Percentiles rank a stretch among this genome's conserved stretches.
Conservation (phyloP, 202 grass and related monocot genomes). For the Setaria viridis region DNA sequence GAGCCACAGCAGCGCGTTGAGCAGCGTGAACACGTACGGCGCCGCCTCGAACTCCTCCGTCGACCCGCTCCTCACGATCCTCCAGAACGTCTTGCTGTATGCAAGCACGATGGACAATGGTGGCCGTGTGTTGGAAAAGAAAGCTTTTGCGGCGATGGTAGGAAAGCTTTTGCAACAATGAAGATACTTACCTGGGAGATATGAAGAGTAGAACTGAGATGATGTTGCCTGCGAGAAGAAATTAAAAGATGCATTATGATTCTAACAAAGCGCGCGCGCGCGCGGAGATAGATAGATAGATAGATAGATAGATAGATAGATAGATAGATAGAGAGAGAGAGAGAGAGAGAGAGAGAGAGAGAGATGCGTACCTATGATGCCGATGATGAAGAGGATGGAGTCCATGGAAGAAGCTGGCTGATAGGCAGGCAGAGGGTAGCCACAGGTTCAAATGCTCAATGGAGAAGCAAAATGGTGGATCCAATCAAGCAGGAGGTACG, state of each 20-base stretch:
- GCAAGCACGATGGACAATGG: background rate
- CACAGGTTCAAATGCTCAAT: background rate
- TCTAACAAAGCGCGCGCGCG: background rate
- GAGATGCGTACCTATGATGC: conserved; percentile 50
- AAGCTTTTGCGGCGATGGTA: background rate
- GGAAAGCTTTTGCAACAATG: background rate
- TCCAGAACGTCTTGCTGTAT: conserved; percentile 67
- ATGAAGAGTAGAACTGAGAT: conserved; percentile 66
- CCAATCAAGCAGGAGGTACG: background rate
- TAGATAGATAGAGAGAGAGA: too few species aligned
- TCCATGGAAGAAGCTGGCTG: conserved; percentile 50
- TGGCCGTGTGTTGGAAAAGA: background rate
- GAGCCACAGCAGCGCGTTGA: conserved; percentile 68
- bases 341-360: background rate
- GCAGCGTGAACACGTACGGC: conserved; percentile 65
- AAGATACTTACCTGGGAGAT: conserved; percentile 66
- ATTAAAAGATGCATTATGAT: background rate
- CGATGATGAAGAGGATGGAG: conserved; percentile 59
- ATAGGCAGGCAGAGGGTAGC: background rate
- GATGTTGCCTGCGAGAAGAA: conserved; percentile 62
- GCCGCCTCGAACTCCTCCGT: conserved; percentile 66
- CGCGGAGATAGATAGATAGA: background rate
- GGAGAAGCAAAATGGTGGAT: background rate
- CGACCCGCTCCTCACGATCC: conserved; percentile 50
- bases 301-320: too few species aligned